A percentile compares a stretch with the other conserved stretches of the same genome.
phyloP scores from a whole-genome alignment of 192 early-diverging fungal species.

The Coemansia sp. region DNA sequence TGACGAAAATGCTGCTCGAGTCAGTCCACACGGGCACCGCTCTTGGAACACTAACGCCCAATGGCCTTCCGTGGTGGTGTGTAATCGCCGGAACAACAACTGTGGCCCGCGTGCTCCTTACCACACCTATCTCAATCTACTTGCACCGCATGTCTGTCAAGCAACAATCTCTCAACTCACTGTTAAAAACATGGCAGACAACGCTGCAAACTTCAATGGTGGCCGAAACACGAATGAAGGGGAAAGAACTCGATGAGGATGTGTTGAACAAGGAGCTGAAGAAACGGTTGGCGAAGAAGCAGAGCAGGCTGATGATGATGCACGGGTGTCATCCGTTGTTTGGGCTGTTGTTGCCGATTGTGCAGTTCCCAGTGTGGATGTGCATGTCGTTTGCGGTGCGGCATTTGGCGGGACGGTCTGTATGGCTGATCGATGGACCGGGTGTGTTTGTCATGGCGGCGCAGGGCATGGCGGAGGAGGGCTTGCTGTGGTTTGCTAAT shows the following conservation, averaged over 20 bases:
- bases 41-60: not conserved
- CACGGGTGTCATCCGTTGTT: conserved; percentile 46
- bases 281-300: conserved; percentile 11
- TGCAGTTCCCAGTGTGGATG: conserved; percentile 48
- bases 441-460: conserved; percentile 2
- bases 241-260: not conserved
- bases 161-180: not conserved
- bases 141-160: conserved; percentile 26
- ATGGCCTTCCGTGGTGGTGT: conserved; percentile 38
- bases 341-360: conserved; percentile 22
- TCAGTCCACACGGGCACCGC: conserved; percentile 27
- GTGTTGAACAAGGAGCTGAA: conserved; percentile 12
- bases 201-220: conserved; percentile 7
- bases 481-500: conserved; percentile 41
- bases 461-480: conserved; percentile 34
- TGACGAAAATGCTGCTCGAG: conserved; percentile 28
- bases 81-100: conserved; percentile 30
- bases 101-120: conserved; percentile 14
- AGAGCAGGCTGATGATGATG: conserved; percentile 29
- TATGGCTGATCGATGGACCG: conserved; percentile 2
- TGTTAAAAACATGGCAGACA: conserved; percentile 14
- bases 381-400: conserved; percentile 33
- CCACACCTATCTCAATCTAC: conserved; percentile 23
- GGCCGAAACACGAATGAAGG: not conserved
- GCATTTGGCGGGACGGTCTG: conserved; percentile 26